phyloP scores from a whole-genome alignment of 75 land plant genomes.

The Cupressus sempervirens region DNA sequence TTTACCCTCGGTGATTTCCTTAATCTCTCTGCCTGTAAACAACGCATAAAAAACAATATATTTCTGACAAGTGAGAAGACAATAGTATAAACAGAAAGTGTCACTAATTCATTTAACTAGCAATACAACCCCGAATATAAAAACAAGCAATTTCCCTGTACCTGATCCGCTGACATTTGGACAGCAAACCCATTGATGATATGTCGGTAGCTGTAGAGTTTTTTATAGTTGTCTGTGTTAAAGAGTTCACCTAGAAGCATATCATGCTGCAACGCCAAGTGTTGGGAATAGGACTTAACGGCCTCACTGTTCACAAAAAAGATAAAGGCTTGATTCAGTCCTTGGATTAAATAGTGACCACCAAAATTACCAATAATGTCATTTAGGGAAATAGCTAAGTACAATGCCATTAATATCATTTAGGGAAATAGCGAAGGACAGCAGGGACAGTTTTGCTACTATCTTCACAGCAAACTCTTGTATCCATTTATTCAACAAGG shows the following conservation, averaged over 20 bases:
- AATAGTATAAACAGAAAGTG: not conserved
- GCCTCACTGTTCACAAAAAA: slow-evolving; percentile 35
- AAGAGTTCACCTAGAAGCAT: slow-evolving; percentile 54
- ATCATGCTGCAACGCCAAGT: slow-evolving; percentile 64
- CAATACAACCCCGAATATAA: not conserved
- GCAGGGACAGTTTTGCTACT: no score
- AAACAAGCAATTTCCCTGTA: slow-evolving; percentile 17
- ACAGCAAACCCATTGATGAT: slow-evolving; percentile 78
- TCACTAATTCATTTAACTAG: not conserved
- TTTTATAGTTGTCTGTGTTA: slow-evolving; percentile 47
- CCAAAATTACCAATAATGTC: no score
- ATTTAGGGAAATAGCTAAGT: no score
- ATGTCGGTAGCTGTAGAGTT: slow-evolving; percentile 77
- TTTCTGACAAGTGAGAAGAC: not conserved
- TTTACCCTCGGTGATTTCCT: slow-evolving; percentile 49
- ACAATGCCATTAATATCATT: no score
- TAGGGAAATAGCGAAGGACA: no score
- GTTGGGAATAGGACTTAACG: slow-evolving; percentile 48
- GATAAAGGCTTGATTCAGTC: not conserved
- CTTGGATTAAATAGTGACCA: not conserved
- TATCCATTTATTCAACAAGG: no score
- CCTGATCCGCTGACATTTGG: slow-evolving; percentile 67
- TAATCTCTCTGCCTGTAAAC: slow-evolving; percentile 58
- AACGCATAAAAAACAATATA: not conserved
- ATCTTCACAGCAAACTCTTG: no score